A percentile compares a stretch with the other conserved stretches of the same genome.
Conservation (phyloP, 768 basidiomycete genomes). For the Gymnopilus junonius region DNA sequence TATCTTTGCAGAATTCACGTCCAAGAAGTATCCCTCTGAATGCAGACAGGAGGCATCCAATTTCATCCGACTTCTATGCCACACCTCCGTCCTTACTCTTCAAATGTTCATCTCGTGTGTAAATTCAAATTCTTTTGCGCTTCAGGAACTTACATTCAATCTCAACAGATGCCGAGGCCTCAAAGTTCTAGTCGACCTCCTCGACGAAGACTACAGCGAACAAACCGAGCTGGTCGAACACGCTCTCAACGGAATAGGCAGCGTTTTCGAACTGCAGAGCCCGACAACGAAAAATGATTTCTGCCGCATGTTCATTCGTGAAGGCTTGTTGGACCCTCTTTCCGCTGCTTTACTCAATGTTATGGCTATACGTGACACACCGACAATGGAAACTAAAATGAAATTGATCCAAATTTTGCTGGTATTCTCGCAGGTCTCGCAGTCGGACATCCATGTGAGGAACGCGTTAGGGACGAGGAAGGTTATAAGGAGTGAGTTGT, state of each 20-base stretch:
- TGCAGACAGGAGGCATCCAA: constrained; percentile 95
- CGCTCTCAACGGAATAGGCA: constrained; percentile 92
- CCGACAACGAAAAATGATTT: constrained; percentile 99
- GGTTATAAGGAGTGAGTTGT: constrained; percentile 81
- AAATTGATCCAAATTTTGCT: constrained; percentile 89
- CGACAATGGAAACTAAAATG: constrained; percentile 75
- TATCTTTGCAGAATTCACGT: constrained; percentile 73
- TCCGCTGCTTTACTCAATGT: constrained; percentile 90
- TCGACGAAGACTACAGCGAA: constrained; percentile 95
- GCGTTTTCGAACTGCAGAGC: constrained; percentile 94
- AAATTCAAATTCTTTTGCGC: background rate
- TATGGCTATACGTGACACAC: constrained; percentile 71
- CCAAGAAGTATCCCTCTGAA: constrained; percentile 91
- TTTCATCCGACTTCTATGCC: constrained; percentile 90
- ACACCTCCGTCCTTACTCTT: constrained; percentile 90
- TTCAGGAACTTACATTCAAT: background rate
- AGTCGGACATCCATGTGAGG: constrained; percentile 91
- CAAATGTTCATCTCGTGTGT: constrained; percentile 99
- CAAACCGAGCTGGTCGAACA: constrained; percentile 91
- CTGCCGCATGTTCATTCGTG: constrained; percentile 96
- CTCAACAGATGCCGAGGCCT: constrained; percentile 84
- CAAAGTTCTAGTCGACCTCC: constrained; percentile 91
- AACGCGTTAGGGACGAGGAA: constrained; percentile 91
- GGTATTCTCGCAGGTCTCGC: constrained; percentile 96
- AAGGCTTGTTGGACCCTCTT: constrained; percentile 92